These are phyloP conservation scores for Colletotrichum nymphaeae DNA, from an alignment of 2,329 filamentous ascomycete genomes.

Conservation along the genomic window DNA sequence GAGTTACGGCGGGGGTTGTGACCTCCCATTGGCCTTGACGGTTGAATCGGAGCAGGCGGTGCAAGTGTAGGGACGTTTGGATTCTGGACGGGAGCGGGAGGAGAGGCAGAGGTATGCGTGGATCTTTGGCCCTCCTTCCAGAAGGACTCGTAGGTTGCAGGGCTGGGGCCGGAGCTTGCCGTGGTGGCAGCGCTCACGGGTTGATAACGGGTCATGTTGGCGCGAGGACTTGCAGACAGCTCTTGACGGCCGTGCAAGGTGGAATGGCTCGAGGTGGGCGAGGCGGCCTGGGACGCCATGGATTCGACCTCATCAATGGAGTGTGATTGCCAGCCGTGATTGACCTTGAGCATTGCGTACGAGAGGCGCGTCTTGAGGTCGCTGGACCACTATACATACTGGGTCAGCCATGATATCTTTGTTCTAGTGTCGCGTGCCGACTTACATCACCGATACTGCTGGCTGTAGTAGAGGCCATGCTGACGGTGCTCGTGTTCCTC, in stretches of 20 bases:
- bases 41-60: slow-evolving; percentile 66
- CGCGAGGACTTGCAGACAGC: slow-evolving; percentile 65
- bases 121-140: slow-evolving; percentile 51
- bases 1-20: slow-evolving; percentile 63
- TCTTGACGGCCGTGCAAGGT: slow-evolving; percentile 63
- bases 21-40: slow-evolving; percentile 50
- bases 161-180: slow-evolving; percentile 41
- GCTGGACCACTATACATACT: slow-evolving; percentile 70
- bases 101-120: slow-evolving; percentile 45
- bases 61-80: slow-evolving; percentile 56
- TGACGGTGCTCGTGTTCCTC: slow-evolving; percentile 77
- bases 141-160: slow-evolving; percentile 53
- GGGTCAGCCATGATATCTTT: slow-evolving; percentile 20
- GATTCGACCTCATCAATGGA: slow-evolving; percentile 83
- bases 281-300: slow-evolving; percentile 75
- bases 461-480: slow-evolving; percentile 68
- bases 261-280: slow-evolving; percentile 69
- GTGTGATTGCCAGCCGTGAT: slow-evolving; percentile 86
- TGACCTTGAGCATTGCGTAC: slow-evolving; percentile 94
- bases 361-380: slow-evolving; percentile 87
- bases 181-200: slow-evolving; percentile 34
- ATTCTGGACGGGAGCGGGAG: slow-evolving; percentile 48
- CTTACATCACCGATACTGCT: slow-evolving; percentile 84
- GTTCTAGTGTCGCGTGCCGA: not conserved
- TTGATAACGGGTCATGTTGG: slow-evolving; percentile 18